Percentiles rank a stretch among this genome's conserved stretches.
These are phyloP conservation scores for Penicillium flavigenum DNA, from an alignment of 495 filamentous ascomycete species.

Conservation along the genomic window DNA sequence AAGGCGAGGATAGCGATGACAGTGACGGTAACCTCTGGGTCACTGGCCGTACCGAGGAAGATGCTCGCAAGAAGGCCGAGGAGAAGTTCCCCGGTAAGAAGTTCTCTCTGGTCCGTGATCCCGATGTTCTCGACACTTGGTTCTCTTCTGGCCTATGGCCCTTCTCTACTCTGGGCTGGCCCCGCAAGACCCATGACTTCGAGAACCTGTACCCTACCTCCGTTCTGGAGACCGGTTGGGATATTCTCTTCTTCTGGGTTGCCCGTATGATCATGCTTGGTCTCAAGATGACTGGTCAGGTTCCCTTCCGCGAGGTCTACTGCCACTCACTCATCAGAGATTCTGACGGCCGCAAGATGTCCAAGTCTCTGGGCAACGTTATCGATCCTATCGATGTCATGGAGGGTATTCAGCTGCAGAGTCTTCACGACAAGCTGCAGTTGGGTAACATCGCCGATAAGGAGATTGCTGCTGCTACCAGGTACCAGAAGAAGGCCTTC, in stretches of 20 bases:
- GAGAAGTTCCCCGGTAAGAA: slow-evolving; percentile 67
- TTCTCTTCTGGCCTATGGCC: slow-evolving; percentile 82
- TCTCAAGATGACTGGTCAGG: slow-evolving; percentile 71
- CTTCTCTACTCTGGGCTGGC: slow-evolving; percentile 81
- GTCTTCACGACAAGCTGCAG: slow-evolving; percentile 67
- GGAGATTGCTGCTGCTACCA: slow-evolving; percentile 68
- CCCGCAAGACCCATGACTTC: slow-evolving; percentile 62
- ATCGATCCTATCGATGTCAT: slow-evolving; percentile 82
- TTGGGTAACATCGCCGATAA: slow-evolving; percentile 71
- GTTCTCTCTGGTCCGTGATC: slow-evolving; percentile 64
- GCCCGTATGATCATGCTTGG: slow-evolving; percentile 80
- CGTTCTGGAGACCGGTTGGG: slow-evolving; percentile 79
- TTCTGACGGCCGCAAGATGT: slow-evolving; percentile 80
- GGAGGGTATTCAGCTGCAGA: slow-evolving; percentile 65
- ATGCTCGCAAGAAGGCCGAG: slow-evolving; percentile 62
- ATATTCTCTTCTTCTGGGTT: slow-evolving; percentile 88
- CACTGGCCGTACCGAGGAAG: slow-evolving; percentile 62
- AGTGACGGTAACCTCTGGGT: slow-evolving; percentile 65
- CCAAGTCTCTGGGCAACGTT: slow-evolving; percentile 80
- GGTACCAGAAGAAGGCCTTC: slow-evolving; percentile 78
- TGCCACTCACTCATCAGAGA: slow-evolving; percentile 76
- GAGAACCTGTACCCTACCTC: slow-evolving; percentile 72
- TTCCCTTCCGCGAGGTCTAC: slow-evolving; percentile 78
- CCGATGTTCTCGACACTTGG: slow-evolving; percentile 81
- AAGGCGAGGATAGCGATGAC: slow-evolving; percentile 56